Evolutionary conservation across 345 rosid species (phyloP), one percentile per base, ranked within the genome.

Genomic region (Bruguiera sexangula): DNA sequence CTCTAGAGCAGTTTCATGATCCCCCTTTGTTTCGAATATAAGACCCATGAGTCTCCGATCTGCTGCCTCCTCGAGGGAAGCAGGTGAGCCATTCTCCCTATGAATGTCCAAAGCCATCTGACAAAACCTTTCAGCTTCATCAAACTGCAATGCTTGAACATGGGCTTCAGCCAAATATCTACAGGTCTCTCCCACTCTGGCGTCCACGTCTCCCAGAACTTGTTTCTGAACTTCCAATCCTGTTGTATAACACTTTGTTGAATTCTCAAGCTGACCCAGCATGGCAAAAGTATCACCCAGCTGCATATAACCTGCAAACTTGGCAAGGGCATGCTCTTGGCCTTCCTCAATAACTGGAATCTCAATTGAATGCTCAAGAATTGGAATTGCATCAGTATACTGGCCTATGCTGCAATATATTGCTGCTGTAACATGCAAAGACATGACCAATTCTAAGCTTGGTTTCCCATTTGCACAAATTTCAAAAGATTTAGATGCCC

Each of bases 261-360:
- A 86, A 68, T 90, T 92, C 81, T 90, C 98, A 51, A 83, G 77
- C 77, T 95, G 98, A 37, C 97, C 99, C 77, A 95, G 81, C 79
- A 86, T 77, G 21, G 87, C 92, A 51, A 90, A 87, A 50, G 96
- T 82, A 73, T 95, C 99, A 67, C 99, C 99, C 16, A 95, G 82
- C 80, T 92, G 99, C 99, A 95, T 95, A 71, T 94, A 85, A 51
- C 99, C 97, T 1, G 96, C 87, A 58, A 95, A 95, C 69, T 95
- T 95, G 18, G 99, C 99, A 4, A 95, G 85, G 4, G 92, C 89
- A 67, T 95, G 96, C 53, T 79, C 84, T 73, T 87, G 89, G 0
- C 99, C 96, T 62, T 85, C 86, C 62, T 92, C 94, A n/a, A 92
- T 76, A 52, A 70, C 80, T 0, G 92, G 96, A 69, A 92, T 90